Evolutionary conservation across 2,329 filamentous ascomycete species (phyloP).

Genomic region (Venturia oleaginea): DNA sequence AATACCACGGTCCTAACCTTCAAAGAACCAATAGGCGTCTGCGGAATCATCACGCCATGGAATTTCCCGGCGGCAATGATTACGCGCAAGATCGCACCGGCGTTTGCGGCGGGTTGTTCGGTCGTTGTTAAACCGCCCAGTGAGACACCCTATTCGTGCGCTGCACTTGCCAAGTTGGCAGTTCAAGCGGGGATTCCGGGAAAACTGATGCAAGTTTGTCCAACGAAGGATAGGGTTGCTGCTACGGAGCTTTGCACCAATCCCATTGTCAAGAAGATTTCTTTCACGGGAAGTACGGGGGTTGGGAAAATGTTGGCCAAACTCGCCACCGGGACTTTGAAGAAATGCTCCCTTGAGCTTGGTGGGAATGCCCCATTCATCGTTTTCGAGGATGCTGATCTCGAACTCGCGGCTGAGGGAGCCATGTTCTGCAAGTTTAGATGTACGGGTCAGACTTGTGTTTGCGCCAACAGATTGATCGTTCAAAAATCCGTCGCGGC

Average conservation of each 20-base stretch:
- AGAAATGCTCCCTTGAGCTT: slow-evolving; percentile 15
- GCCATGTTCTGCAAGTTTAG: slow-evolving; percentile 15
- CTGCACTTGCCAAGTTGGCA: slow-evolving; percentile 14
- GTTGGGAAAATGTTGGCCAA: slow-evolving; percentile 15
- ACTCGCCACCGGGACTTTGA: slow-evolving; percentile 14
- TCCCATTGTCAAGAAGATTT: slow-evolving; percentile 13
- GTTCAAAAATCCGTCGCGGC: slow-evolving; percentile 30
- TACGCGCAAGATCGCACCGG: slow-evolving; percentile 23
- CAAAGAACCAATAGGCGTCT: slow-evolving; percentile 29
- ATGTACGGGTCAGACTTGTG: slow-evolving; percentile 14
- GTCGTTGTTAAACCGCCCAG: slow-evolving; percentile 15
- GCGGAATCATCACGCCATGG: slow-evolving; percentile 21
- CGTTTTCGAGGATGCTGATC: slow-evolving; percentile 17
- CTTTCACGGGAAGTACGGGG: slow-evolving; percentile 15
- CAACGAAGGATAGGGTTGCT: slow-evolving; percentile 11
- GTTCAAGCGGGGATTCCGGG: slow-evolving; percentile 12
- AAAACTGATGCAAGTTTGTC: slow-evolving; percentile 13
- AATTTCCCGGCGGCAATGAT: slow-evolving; percentile 22
- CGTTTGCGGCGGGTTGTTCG: slow-evolving; percentile 14
- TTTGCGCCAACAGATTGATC: slow-evolving; percentile 20
- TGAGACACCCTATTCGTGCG: slow-evolving; percentile 13
- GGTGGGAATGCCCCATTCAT: slow-evolving; percentile 17
- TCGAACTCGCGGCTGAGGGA: slow-evolving; percentile 12
- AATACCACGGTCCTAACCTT: slow-evolving; percentile 15
- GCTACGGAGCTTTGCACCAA: slow-evolving; percentile 13